These are phyloP conservation scores for Martiniozyma abietophila DNA, from an alignment of 805 yeast genomes.

Conservation along the genomic window DNA sequence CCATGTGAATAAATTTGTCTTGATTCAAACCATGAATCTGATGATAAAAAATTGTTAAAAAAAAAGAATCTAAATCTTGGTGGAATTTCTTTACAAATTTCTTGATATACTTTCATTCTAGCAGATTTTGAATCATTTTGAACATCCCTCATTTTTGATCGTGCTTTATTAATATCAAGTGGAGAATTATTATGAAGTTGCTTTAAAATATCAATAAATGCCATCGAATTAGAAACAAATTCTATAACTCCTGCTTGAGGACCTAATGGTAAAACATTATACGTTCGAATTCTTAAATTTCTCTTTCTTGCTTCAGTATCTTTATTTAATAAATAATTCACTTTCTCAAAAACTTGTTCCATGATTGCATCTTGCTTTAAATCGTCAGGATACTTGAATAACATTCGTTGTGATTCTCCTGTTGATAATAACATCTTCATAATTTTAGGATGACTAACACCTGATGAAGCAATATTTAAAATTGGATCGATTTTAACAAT, in stretches of 20 bases:
- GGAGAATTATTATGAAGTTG: slow-evolving; percentile 53
- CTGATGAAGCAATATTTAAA: slow-evolving; percentile 64
- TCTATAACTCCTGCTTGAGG: slow-evolving; percentile 84
- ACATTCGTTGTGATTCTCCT: slow-evolving; percentile 49
- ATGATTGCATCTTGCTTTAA: slow-evolving; percentile 91
- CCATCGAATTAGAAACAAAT: slow-evolving; percentile 69
- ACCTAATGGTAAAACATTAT: slow-evolving; percentile 84
- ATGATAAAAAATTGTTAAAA: slow-evolving; percentile 51
- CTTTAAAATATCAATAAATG: slow-evolving; percentile 59
- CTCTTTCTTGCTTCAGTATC: slow-evolving; percentile 50
- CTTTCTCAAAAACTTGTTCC: slow-evolving; percentile 94
- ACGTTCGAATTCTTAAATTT: slow-evolving; percentile 63
- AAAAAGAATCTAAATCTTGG: slow-evolving; percentile 73
- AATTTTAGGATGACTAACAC: slow-evolving; percentile 84
- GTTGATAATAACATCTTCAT: slow-evolving; percentile 42
- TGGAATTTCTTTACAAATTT: slow-evolving; percentile 38
- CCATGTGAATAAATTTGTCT: slow-evolving; percentile 64
- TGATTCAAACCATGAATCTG: slow-evolving; percentile 66
- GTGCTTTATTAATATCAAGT: slow-evolving; percentile 45
- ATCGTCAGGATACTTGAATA: slow-evolving; percentile 86
- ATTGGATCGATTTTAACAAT: slow-evolving; percentile 37
- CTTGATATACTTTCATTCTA: slow-evolving; percentile 36
- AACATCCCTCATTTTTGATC: slow-evolving; percentile 50
- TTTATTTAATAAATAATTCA: slow-evolving; percentile 51
- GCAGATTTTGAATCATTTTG: slow-evolving; percentile 37